These are phyloP conservation scores for Cordyceps sp. DNA, from an alignment of 2,329 filamentous ascomycete genomes.

Conservation along the genomic window DNA sequence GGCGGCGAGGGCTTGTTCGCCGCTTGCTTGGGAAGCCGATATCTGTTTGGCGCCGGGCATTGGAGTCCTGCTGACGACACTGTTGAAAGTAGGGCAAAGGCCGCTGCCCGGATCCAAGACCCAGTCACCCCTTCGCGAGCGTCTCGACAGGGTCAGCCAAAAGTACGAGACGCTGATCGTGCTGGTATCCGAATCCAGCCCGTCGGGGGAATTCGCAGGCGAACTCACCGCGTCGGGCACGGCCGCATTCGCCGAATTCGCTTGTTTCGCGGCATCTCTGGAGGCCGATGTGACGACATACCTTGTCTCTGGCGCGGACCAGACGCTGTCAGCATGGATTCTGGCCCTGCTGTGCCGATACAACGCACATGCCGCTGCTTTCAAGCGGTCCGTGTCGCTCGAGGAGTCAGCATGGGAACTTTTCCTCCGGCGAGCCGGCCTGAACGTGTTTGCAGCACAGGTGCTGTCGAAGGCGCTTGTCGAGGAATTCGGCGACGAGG, in stretches of 20 bases:
- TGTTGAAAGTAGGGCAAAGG: slow-evolving; percentile 57
- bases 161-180: slow-evolving; percentile 55
- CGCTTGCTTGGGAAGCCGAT: slow-evolving; percentile 46
- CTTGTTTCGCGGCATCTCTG: slow-evolving; percentile 28
- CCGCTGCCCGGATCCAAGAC: slow-evolving; percentile 36
- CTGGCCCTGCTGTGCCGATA: slow-evolving; percentile 32
- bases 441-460: slow-evolving; percentile 20
- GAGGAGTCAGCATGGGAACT: slow-evolving; percentile 23
- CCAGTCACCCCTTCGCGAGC: slow-evolving; percentile 32
- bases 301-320: slow-evolving; percentile 32
- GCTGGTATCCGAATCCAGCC: slow-evolving; percentile 42
- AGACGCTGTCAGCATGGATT: slow-evolving; percentile 37
- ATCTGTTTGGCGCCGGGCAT: slow-evolving; percentile 51
- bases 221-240: slow-evolving; percentile 23
- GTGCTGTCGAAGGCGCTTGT: slow-evolving; percentile 12
- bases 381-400: slow-evolving; percentile 18
- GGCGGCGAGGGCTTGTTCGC: too few species aligned
- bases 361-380: slow-evolving; percentile 8
- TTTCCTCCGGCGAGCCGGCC: slow-evolving; percentile 16
- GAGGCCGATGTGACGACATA: slow-evolving; percentile 20
- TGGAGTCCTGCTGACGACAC: slow-evolving; percentile 53
- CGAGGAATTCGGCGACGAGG: slow-evolving; percentile 9
- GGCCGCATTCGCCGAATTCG: slow-evolving; percentile 29
- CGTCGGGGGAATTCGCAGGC: slow-evolving; percentile 21
- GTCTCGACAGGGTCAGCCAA: slow-evolving; percentile 31